Percentiles rank a stretch among this genome's conserved stretches.
phyloP scores from a whole-genome alignment of 176 grass and related monocot species.

The Saccharum spontaneum region DNA sequence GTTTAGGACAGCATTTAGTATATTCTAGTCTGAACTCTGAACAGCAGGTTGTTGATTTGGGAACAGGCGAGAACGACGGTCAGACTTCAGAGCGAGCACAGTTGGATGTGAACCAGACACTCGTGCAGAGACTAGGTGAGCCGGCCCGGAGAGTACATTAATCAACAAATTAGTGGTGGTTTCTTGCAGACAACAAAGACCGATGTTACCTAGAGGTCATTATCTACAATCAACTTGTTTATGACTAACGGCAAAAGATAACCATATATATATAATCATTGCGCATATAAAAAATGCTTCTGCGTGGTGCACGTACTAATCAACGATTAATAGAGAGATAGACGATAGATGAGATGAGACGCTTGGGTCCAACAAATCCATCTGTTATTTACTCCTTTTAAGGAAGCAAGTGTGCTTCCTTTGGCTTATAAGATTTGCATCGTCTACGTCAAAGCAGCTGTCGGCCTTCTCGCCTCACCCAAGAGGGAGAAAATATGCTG shows the following conservation, averaged over 20 bases:
- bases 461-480: constrained; percentile 7
- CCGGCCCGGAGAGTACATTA: constrained; percentile 2
- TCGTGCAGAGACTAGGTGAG: background rate
- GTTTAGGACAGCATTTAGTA: too few relatives aligned
- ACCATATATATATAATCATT: background rate
- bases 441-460: background rate
- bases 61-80: constrained; percentile 15
- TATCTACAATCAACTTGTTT: constrained; percentile 28
- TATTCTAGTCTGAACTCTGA: background rate
- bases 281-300: background rate
- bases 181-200: constrained; percentile 32
- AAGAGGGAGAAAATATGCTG: background rate
- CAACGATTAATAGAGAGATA: background rate
- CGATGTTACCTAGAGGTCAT: background rate
- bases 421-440: background rate
- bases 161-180: background rate
- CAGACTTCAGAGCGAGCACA: background rate
- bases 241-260: constrained; percentile 29
- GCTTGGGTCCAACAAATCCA: constrained; percentile 40
- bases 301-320: constrained; percentile 10
- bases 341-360: background rate
- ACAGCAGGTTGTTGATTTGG: background rate
- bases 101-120: constrained; percentile 28
- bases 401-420: constrained; percentile 30
- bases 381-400: constrained; percentile 36